Base-by-base conservation (phyloP, 176 grass and related monocot species). In the Themeda triandra region DNA sequence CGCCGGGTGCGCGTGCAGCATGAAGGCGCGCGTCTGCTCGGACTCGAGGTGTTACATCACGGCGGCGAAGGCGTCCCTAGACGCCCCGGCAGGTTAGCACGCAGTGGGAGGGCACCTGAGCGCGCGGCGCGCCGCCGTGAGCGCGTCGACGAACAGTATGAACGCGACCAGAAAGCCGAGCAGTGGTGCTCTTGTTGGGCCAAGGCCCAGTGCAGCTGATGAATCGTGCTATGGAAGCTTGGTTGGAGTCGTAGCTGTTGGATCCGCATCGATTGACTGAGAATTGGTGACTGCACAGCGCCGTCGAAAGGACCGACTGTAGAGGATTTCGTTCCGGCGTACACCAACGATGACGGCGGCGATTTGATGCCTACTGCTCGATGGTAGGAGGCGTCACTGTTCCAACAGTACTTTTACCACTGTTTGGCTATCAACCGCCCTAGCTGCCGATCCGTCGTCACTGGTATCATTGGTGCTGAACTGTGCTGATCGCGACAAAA, bases 21-120 rank as follows among this genome's bases (percentile, higher is more conserved):
- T 82, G 82, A 94, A 92, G 69, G 63, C 85, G 12, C 92, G 90
- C 74, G 90, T 94, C 85, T 94, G 92, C 82, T 86, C 27, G 4
- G 92, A 92, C 82, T 86, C 58, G 41, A 94, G 76, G 8, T 64
- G 78, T 39, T 90, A 86, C 69, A 94, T 72, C 30, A 76, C 90
- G 29, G 87, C 75, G 10, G 63, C 39, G 21, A 92, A 51, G 45
- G 76, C 49, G n/a, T 92, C 89, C 21, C 0, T 5, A 25, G 46
- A 14, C 29, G 74, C 82, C 0, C 8, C 24, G 1, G 30, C 32
- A 6, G 84, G 78, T n/a, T 0, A 94, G 66, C 51, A 85, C 74
- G 68, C 81, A 89, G 30, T 87, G 89, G 78, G 90, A 92, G 36
- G 89, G 89, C 0, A 92, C 89, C 63, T 73, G 29, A 35, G 82